Evolutionary conservation across 163 green algal genomes (phyloP).

Genomic region (Coccomyxa subellipsoidea): DNA sequence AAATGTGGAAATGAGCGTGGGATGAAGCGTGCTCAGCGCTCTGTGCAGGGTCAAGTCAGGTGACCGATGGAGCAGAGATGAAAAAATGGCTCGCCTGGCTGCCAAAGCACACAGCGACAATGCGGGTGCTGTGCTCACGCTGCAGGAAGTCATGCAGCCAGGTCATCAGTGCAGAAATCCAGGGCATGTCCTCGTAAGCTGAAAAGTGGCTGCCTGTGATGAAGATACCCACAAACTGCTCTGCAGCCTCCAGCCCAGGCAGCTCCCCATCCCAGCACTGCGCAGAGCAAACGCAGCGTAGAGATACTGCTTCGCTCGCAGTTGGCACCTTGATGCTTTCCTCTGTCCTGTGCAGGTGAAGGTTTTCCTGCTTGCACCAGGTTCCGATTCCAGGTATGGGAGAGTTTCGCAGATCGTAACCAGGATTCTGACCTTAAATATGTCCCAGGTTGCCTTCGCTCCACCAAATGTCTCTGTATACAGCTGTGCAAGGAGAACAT

Average conservation of each 20-base stretch:
- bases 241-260: not conserved
- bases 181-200: conserved; percentile 34
- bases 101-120: conserved; percentile 23
- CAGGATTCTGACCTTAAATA: not conserved
- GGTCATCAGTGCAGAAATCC: conserved; percentile 34
- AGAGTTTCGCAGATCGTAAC: too few relatives aligned
- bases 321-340: too few relatives aligned
- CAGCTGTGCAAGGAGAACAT: not conserved
- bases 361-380: too few relatives aligned
- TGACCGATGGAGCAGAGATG: too few relatives aligned
- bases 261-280: conserved; percentile 10
- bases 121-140: not conserved
- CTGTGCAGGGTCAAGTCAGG: too few relatives aligned
- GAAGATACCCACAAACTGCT: not conserved
- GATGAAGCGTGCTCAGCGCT: too few relatives aligned
- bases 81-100: conserved; percentile 41
- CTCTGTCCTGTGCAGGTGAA: too few relatives aligned
- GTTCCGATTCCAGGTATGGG: too few relatives aligned
- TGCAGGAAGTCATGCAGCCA: not conserved
- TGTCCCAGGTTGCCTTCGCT: not conserved
- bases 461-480: not conserved
- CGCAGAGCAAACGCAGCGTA: too few relatives aligned
- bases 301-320: too few relatives aligned
- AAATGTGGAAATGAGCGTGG: too few relatives aligned
- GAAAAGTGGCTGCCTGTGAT: conserved; percentile 17